Percentiles rank a stretch among this genome's conserved stretches.
phyloP scores from a whole-genome alignment of 331 rosid genomes.

The Stylosanthes scabra region DNA sequence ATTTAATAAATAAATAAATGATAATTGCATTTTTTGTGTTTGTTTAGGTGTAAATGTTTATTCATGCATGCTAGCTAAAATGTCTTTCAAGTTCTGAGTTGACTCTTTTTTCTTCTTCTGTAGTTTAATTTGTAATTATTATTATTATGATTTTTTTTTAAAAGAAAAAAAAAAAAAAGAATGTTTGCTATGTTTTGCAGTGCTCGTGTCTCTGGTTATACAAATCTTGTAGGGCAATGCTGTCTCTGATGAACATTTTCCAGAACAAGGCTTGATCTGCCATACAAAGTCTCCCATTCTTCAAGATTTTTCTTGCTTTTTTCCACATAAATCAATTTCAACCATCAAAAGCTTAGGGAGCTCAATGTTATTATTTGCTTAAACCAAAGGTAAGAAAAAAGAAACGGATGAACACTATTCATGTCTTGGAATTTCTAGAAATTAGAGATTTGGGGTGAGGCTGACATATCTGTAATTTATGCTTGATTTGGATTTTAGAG shows the following conservation, averaged over 20 bases:
- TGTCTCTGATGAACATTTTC: constrained; percentile 37
- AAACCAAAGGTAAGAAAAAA: not conserved
- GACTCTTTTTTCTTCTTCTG: too few relatives aligned
- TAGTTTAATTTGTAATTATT: too few relatives aligned
- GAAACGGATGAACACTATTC: not conserved
- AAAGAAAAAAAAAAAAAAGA: not conserved
- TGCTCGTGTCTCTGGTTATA: constrained; percentile 33
- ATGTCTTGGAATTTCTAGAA: not conserved
- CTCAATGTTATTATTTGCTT: constrained; percentile 22
- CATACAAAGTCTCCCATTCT: constrained; percentile 14
- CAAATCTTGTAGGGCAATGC: constrained; percentile 56
- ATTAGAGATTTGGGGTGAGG: constrained; percentile 26
- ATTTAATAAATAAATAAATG: not conserved
- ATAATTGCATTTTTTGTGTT: not conserved
- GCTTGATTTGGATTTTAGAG: constrained; percentile 45
- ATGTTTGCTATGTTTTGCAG: constrained; percentile 47
- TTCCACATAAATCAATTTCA: not conserved
- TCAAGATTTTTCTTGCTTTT: not conserved
- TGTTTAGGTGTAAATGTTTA: not conserved
- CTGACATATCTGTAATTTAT: constrained; percentile 20
- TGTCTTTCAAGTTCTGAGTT: not conserved
- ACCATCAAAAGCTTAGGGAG: not conserved
- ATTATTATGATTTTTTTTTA: not conserved
- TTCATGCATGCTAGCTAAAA: constrained; percentile 22
- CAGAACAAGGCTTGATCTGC: constrained; percentile 51